Conservation (phyloP, 139 green algal genomes). For the Desmodesmus armatus region DNA sequence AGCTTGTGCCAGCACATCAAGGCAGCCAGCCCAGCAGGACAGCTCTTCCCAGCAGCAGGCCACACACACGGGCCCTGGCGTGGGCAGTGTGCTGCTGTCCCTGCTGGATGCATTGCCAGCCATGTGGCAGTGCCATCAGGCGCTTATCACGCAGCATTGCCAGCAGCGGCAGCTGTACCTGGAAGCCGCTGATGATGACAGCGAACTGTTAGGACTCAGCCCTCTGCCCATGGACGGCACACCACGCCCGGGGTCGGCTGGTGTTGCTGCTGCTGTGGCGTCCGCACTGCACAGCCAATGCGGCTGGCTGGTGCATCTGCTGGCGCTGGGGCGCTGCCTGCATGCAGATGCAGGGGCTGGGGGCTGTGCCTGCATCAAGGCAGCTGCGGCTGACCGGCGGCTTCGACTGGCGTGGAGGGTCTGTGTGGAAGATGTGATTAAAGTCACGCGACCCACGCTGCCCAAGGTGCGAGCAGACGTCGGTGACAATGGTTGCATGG, state of each 20-base stretch:
- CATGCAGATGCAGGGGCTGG: not conserved
- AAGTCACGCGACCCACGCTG: not conserved
- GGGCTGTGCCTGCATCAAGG: not conserved
- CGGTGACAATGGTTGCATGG: too few relatives aligned
- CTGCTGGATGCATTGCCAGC: constrained; percentile 1
- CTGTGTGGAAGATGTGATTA: constrained; percentile 19
- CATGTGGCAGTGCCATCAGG: constrained; percentile 28
- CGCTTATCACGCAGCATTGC: not conserved
- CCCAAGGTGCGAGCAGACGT: too few relatives aligned
- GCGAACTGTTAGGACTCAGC: too few relatives aligned
- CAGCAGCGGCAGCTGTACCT: constrained; percentile 31
- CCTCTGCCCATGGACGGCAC: too few relatives aligned
- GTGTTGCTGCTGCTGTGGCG: too few relatives aligned
- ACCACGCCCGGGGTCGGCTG: too few relatives aligned
- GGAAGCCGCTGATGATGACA: too few relatives aligned
- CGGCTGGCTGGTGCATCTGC: constrained; percentile 24
- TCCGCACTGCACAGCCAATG: too few relatives aligned
- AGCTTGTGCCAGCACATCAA: not conserved
- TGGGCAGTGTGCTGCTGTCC: not conserved
- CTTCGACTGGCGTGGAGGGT: not conserved
- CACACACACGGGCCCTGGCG: not conserved
- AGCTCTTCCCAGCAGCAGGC: not conserved
- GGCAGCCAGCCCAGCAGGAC: not conserved
- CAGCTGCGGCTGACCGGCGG: constrained; percentile 1
- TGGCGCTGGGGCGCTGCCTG: constrained; percentile 9